Percentiles rank a stretch among this genome's conserved stretches.
phyloP scores from a whole-genome alignment of 441 rosid species.

The Capsella rubella region DNA sequence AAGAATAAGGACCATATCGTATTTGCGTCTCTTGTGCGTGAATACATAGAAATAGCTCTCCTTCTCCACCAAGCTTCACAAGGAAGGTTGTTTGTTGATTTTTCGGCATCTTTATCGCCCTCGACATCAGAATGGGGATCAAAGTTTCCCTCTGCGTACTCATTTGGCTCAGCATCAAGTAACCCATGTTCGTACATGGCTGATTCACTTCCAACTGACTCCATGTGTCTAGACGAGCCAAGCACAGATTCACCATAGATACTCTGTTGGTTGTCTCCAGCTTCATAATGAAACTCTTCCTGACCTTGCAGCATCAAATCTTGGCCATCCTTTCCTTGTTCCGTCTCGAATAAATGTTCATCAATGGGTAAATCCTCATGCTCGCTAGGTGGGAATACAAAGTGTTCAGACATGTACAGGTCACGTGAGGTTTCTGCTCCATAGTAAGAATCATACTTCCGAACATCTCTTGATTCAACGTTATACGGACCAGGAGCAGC shows the following conservation, averaged over 20 bases:
- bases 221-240: conserved; percentile 34
- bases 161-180: conserved; percentile 49
- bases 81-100: conserved; percentile 58
- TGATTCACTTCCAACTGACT: conserved; percentile 59
- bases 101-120: conserved; percentile 38
- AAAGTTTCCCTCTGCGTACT: conserved; percentile 47
- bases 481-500: conserved; percentile 82
- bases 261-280: conserved; percentile 57
- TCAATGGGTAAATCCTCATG: conserved; percentile 85
- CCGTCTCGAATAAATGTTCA: conserved; percentile 45
- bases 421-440: conserved; percentile 70
- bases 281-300: conserved; percentile 57
- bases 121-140: conserved; percentile 47
- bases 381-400: conserved; percentile 85
- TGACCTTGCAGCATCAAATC: conserved; percentile 53
- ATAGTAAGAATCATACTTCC: conserved; percentile 44
- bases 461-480: conserved; percentile 49
- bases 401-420: conserved; percentile 81
- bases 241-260: conserved; percentile 54
- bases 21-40: conserved; percentile 87
- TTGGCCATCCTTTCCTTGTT: conserved; percentile 51
- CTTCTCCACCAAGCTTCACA: conserved; percentile 97
- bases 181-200: conserved; percentile 48
- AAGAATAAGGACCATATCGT: conserved; percentile 89
- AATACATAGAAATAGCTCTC: conserved; percentile 71